phyloP scores from a whole-genome alignment of 208 protist species.

The Herpetomonas tarakana region DNA sequence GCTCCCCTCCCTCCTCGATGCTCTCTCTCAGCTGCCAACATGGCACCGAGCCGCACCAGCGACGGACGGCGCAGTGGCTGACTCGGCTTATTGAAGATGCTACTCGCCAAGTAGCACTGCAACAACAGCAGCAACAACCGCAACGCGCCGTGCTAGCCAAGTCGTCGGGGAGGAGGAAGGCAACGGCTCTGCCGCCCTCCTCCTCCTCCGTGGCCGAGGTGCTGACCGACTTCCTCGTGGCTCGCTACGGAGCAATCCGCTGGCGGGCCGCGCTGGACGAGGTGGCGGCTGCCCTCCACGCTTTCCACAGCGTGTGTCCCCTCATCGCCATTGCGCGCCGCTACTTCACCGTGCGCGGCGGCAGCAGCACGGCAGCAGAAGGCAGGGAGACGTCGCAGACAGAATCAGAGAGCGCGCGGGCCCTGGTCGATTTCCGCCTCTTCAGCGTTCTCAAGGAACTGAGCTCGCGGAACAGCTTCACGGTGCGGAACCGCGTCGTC shows the following conservation, averaged over 20 bases:
- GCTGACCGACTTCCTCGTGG: not conserved
- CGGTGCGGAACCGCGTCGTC: not conserved
- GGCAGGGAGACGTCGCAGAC: not conserved
- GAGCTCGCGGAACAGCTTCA: not conserved
- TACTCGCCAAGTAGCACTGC: not conserved
- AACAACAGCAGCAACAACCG: not conserved
- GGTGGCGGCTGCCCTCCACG: constrained; percentile 14
- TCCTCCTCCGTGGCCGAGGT: not conserved
- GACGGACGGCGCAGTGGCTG: constrained; percentile 18
- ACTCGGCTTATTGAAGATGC: constrained; percentile 15
- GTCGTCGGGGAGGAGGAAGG: too few relatives aligned
- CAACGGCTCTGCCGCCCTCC: too few relatives aligned
- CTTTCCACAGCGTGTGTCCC: constrained; percentile 11
- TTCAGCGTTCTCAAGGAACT: not conserved
- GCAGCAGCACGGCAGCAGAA: not conserved
- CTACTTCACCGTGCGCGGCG: not conserved
- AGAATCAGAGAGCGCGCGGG: not conserved
- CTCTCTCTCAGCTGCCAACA: not conserved
- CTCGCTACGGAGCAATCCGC: constrained; percentile 16
- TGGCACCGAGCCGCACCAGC: not conserved
- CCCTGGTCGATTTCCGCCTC: not conserved
- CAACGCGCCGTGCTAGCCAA: too few relatives aligned
- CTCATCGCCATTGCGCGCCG: constrained; percentile 13
- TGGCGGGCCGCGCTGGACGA: constrained; percentile 18
- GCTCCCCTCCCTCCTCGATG: not conserved